phyloP scores from a whole-genome alignment of 2,329 filamentous ascomycete genomes.

The Colletotrichum limetticola region DNA sequence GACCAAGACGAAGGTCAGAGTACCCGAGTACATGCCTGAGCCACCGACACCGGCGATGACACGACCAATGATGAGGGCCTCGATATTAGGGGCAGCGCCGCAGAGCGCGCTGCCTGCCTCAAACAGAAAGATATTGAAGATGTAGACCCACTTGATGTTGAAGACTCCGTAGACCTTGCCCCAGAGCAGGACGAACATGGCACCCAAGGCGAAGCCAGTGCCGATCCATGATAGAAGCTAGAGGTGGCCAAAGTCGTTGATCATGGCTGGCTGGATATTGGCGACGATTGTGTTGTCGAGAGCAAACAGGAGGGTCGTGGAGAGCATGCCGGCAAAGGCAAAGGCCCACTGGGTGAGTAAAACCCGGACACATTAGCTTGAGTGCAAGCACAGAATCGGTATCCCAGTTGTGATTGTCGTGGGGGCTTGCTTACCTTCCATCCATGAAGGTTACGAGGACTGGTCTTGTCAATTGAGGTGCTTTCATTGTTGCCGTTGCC shows the following conservation, averaged over 20 bases:
- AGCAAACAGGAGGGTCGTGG: conserved; percentile 25
- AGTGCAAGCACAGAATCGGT: too few relatives aligned
- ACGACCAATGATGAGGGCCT: conserved; percentile 57
- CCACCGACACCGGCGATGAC: conserved; percentile 54
- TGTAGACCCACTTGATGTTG: conserved; percentile 54
- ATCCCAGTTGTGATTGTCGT: too few relatives aligned
- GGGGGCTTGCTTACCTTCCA: not conserved
- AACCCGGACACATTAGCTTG: too few relatives aligned
- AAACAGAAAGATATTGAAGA: conserved; percentile 40
- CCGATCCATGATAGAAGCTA: conserved; percentile 54
- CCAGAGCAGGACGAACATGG: conserved; percentile 48
- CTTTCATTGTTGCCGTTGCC: not conserved
- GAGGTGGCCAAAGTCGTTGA: conserved; percentile 49
- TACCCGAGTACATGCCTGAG: conserved; percentile 49
- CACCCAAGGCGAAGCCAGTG: conserved; percentile 53
- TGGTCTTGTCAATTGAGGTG: not conserved
- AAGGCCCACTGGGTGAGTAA: conserved; percentile 26
- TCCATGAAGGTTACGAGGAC: not conserved
- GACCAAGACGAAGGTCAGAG: conserved; percentile 40
- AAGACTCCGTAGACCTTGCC: conserved; percentile 54
- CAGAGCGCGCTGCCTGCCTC: conserved; percentile 46
- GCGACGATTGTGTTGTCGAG: conserved; percentile 46
- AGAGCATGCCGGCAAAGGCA: conserved; percentile 27
- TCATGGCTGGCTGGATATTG: conserved; percentile 55
- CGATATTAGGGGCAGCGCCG: conserved; percentile 51